These are phyloP conservation scores for Fistulifera pelliculosa DNA, from an alignment of 108 stramenopile species.

Conservation along the genomic window DNA sequence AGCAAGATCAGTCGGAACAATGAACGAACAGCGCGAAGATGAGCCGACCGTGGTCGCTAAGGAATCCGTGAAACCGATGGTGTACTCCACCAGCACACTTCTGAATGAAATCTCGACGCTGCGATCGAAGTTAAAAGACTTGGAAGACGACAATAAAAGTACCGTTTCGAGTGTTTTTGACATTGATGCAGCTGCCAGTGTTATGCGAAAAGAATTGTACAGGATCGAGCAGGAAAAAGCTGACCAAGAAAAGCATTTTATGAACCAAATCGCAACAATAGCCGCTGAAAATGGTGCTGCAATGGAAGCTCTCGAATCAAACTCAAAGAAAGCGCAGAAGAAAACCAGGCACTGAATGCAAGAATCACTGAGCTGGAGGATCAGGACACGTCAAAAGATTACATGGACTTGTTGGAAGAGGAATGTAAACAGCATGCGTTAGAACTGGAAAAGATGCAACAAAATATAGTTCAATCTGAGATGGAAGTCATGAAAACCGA, in stretches of 20 bases:
- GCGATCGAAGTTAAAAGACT: not conserved
- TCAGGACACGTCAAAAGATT: not conserved
- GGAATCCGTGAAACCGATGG: not conserved
- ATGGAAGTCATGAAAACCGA: conserved; percentile 1
- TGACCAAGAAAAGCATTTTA: conserved; percentile 9
- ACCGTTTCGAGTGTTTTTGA: conserved; percentile 2
- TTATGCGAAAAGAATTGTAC: conserved; percentile 14
- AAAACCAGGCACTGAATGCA: not conserved
- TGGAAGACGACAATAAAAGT: conserved; percentile 3
- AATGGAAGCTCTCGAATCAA: conserved; percentile 2
- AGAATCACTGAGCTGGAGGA: conserved; percentile 1
- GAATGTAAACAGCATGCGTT: not conserved
- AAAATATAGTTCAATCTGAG: not conserved
- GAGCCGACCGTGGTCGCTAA: not conserved
- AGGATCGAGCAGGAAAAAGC: conserved; percentile 17
- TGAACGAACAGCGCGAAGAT: not conserved
- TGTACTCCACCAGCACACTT: not conserved
- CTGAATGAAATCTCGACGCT: conserved; percentile 4
- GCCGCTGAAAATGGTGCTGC: conserved; percentile 3
- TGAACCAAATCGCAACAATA: conserved; percentile 16
- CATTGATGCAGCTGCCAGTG: not conserved
- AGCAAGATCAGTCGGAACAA: too few species aligned
- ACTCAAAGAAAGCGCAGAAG: not conserved
- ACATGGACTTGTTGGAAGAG: conserved; percentile 1
- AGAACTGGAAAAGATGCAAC: conserved; percentile 2